These are phyloP conservation scores for Paecilomyces fulvus DNA, from an alignment of 2,329 filamentous ascomycete genomes.

Conservation along the genomic window DNA sequence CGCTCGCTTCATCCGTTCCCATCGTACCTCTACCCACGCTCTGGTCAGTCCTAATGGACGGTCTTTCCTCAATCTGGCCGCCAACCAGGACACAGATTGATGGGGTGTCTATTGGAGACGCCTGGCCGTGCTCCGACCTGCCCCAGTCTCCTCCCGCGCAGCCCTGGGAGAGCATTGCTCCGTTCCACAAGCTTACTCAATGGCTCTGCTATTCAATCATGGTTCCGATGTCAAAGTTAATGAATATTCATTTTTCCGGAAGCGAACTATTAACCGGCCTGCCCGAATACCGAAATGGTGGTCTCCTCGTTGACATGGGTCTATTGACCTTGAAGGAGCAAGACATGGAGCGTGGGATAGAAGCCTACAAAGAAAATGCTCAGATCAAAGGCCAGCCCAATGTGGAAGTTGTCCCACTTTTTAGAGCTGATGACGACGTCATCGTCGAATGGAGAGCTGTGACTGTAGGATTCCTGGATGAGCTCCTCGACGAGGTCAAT, in stretches of 20 bases:
- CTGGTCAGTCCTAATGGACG: constrained; percentile 85
- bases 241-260: constrained; percentile 73
- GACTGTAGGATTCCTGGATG: constrained; percentile 66
- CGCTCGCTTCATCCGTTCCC: constrained; percentile 77
- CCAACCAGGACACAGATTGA: constrained; percentile 77
- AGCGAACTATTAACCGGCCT: constrained; percentile 76
- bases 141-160: constrained; percentile 57
- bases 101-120: constrained; percentile 79
- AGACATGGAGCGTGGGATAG: constrained; percentile 62
- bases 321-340: constrained; percentile 66
- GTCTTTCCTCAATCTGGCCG: constrained; percentile 82
- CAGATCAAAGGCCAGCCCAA: constrained; percentile 62
- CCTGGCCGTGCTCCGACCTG: constrained; percentile 84
- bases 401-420: constrained; percentile 65
- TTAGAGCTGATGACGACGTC: constrained; percentile 65
- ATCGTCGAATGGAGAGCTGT: constrained; percentile 72
- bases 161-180: constrained; percentile 72
- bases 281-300: constrained; percentile 52
- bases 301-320: constrained; percentile 76
- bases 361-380: constrained; percentile 62
- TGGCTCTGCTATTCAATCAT: constrained; percentile 93
- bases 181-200: constrained; percentile 81
- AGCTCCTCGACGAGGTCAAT: constrained; percentile 62
- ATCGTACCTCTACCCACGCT: constrained; percentile 80
- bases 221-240: constrained; percentile 76